Base-by-base conservation (phyloP, 1,139 yeast species). In the Yamadazyma atmosphaerica region DNA sequence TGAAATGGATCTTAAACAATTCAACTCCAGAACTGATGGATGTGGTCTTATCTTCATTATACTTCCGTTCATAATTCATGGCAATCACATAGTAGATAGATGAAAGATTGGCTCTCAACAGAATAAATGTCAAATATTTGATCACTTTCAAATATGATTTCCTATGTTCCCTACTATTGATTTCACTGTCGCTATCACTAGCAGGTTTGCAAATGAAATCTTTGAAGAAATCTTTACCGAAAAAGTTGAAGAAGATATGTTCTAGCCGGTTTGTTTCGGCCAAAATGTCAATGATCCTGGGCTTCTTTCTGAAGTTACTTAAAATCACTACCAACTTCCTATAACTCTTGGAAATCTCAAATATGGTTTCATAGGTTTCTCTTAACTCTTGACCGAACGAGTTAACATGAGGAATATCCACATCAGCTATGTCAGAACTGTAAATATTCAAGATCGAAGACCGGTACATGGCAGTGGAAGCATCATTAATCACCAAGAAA, bases 181-280 rank as follows among this genome's bases (percentile, higher is more conserved):
- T 33, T 12, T 48, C 51, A 42, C 51, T 55, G 7, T 44, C 41
- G 16, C 41, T 42, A 8, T 46, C 44, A 24, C 38, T 31, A 1
- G 61, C 63, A 4, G 72, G 70, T 27, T 58, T 60, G 47, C 75
- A 67, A 31, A 72, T 61, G 28, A 53, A 58, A 35, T 66, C 73
- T 37, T 62, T 61, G 51, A 72, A 72, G 45, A 69, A 72, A 45
- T 72, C 75, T 37, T 66, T 66, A 2, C 77, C 77, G 47, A 71
- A 72, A 35, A 60, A 55, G 4, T 68, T 58, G 34, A 62, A 55
- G 39, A 71, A 71, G 3, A 63, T 42, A 41, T 54, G 61, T 46
- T 72, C 77, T 37, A 72, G 52, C 28, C 57, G 55, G 39, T 66
- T 69, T 1, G 76, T 63, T 43, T 70, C 72, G 10, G 46, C 44